Base-by-base conservation (phyloP, 371 early-diverging fungal genomes). In the Mucor piriformis region DNA sequence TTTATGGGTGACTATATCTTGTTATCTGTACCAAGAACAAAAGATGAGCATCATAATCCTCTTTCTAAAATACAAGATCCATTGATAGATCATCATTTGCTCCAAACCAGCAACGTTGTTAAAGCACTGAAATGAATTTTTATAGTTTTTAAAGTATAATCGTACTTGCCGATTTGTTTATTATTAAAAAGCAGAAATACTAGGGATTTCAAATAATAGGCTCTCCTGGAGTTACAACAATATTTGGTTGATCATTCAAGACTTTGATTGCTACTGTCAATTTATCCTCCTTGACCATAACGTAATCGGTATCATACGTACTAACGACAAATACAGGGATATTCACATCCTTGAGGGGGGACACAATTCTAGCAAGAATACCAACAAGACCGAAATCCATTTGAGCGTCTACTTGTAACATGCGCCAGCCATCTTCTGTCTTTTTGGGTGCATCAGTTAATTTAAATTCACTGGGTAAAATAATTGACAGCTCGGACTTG, bases 251-350 rank as follows among this genome's bases (percentile, higher is more conserved):
- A 0, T 21, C 34, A 18, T 54, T 50, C 18, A 66, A 47, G 2
- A 51, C 55, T 21, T 54, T 38, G 16, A 57, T 57, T 13, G 67
- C 58, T 25, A 49, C 37, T 12, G 53, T 47, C 23, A 61, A 58
- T n/a, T 66, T 73, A 16, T 85, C 85, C 40, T 82, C 57, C 57
- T 88, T 89, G 38, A 92, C 86, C 44, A 90, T 72, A 11, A 93
- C 68, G 59, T 88, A 91, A 59, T 93, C 93, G 0, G 93, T 93
- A 62, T 93, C 89, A 54, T 73, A 93, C 0, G 92, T 92, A 54
- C 86, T 84, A 2, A 91, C 80, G 1, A 82, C 89, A 77, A 90
- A 91, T 2, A 91, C 79, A 2, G 90, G 81, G 12, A 93, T 81
- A 15, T 69, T 63, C 32, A 76, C 69, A 3, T 84, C 73, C 27